Percentiles rank a stretch among this genome's conserved stretches.
Conservation (phyloP, 2,329 filamentous ascomycete species). For the Neopestalotiopsis clavispora region DNA sequence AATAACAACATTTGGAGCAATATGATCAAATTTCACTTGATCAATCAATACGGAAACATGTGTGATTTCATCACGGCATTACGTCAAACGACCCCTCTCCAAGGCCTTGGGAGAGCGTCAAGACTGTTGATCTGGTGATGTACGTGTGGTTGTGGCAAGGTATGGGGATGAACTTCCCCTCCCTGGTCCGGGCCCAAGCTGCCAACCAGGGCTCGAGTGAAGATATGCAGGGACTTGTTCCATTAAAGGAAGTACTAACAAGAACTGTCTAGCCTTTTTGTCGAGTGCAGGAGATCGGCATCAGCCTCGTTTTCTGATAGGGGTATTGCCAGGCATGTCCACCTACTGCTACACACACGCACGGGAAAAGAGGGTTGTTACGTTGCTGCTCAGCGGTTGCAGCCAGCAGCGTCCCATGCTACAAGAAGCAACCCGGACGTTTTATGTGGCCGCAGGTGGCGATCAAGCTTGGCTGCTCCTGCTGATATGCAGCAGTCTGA, state of each 20-base stretch:
- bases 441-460: not conserved
- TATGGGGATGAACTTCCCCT: too few species aligned
- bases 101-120: not conserved
- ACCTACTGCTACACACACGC: not conserved
- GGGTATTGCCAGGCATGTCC: not conserved
- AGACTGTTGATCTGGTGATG: conserved; percentile 2
- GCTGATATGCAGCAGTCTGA: not conserved
- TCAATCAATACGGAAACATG: not conserved
- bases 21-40: not conserved
- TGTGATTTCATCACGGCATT: not conserved
- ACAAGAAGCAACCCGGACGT: not conserved
- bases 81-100: not conserved
- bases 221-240: not conserved
- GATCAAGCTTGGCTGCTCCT: not conserved
- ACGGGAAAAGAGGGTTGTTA: not conserved
- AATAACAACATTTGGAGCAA: not conserved
- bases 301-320: conserved; percentile 1
- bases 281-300: not conserved
- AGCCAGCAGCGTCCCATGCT: not conserved
- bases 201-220: not conserved
- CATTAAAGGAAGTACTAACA: not conserved
- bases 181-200: too few species aligned
- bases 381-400: not conserved
- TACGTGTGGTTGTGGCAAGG: not conserved
- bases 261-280: not conserved